These are phyloP conservation scores for Candida frijolesensis DNA, from an alignment of 1,139 yeast genomes.

Conservation along the genomic window DNA sequence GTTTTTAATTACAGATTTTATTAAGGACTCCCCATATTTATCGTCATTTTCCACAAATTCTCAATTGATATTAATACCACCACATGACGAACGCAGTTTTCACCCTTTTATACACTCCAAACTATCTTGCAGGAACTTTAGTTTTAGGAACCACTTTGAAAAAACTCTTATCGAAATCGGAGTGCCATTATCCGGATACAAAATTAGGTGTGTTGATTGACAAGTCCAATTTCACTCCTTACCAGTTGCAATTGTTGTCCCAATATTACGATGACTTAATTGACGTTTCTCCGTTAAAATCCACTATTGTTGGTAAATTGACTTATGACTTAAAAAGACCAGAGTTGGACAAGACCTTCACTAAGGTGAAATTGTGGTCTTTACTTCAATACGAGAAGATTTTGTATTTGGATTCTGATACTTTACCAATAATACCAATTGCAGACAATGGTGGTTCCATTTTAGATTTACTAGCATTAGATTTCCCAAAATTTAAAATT, in stretches of 20 bases:
- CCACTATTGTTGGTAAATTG: conserved; percentile 30
- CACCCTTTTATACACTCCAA: conserved; percentile 64
- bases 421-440: conserved; percentile 56
- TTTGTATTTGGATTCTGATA: conserved; percentile 82
- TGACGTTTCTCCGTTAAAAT: conserved; percentile 31
- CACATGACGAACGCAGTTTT: conserved; percentile 53
- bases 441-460: conserved; percentile 42
- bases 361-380: conserved; percentile 77
- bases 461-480: conserved; percentile 31
- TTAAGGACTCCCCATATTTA: not conserved
- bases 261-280: conserved; percentile 34
- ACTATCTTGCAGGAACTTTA: conserved; percentile 77
- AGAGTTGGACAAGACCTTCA: conserved; percentile 69
- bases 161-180: conserved; percentile 17
- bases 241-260: conserved; percentile 31
- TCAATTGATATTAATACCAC: not conserved
- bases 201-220: conserved; percentile 39
- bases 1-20: not conserved
- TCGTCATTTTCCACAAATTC: not conserved
- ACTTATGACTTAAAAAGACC: conserved; percentile 59
- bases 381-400: conserved; percentile 56
- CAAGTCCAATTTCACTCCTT: conserved; percentile 25
- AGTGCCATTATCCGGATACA: conserved; percentile 13
- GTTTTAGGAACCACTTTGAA: conserved; percentile 53
- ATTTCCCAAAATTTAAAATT: conserved; percentile 41